phyloP scores from a whole-genome alignment of 805 yeast species.

The Barnettozyma pratensis region DNA sequence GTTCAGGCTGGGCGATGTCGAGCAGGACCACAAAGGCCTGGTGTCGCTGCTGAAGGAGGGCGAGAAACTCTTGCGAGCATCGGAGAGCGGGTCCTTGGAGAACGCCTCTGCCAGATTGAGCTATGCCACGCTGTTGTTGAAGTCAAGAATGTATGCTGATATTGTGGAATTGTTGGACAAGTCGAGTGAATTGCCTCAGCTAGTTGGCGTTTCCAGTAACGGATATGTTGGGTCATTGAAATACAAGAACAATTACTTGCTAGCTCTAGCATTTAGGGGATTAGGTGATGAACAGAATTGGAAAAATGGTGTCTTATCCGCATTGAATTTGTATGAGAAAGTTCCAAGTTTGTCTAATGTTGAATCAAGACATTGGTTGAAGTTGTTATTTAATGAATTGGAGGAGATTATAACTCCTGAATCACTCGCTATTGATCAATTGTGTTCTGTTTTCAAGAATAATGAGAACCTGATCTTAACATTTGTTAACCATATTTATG shows the following conservation, averaged over 20 bases:
- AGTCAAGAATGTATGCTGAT: background rate
- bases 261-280: slow-evolving; percentile 3
- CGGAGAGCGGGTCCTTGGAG: background rate
- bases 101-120: background rate
- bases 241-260: slow-evolving; percentile 12
- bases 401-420: background rate
- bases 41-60: background rate
- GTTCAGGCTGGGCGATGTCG: background rate
- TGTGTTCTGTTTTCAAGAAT: slow-evolving; percentile 5
- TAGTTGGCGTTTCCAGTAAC: background rate
- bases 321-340: slow-evolving; percentile 10
- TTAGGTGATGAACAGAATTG: background rate
- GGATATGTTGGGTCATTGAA: slow-evolving; percentile 6
- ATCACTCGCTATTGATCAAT: background rate
- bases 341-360: slow-evolving; percentile 18
- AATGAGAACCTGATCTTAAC: slow-evolving; percentile 11
- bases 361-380: slow-evolving; percentile 20
- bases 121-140: background rate
- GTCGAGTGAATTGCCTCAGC: background rate
- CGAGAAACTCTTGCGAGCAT: background rate
- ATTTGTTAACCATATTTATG: slow-evolving; percentile 1
- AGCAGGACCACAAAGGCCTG: background rate
- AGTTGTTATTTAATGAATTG: slow-evolving; percentile 9
- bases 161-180: background rate
- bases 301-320: slow-evolving; percentile 6